Conservation (phyloP, 805 yeast genomes). For the Lachancea nothofagi region DNA sequence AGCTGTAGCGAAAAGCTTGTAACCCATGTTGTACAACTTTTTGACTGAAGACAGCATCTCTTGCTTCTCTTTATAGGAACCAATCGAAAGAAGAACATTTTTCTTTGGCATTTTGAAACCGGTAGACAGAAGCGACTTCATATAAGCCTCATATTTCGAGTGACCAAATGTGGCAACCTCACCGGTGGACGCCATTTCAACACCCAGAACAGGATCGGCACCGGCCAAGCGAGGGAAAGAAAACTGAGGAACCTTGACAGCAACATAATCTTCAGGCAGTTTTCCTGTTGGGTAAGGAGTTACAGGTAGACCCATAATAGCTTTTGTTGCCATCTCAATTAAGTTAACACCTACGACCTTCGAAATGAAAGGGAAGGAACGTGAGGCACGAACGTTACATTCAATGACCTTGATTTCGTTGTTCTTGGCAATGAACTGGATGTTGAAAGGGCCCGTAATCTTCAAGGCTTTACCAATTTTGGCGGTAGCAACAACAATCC, state of each 20-base stretch:
- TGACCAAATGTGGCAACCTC: constrained; percentile 97
- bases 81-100: constrained; percentile 88
- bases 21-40: constrained; percentile 78
- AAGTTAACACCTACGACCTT: constrained; percentile 95
- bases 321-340: constrained; percentile 96
- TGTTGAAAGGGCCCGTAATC: constrained; percentile 96
- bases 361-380: constrained; percentile 97
- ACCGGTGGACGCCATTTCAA: constrained; percentile 99
- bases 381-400: constrained; percentile 98
- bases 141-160: constrained; percentile 93
- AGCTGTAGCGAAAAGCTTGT: constrained; percentile 90
- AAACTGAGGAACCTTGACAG: constrained; percentile 95
- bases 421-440: constrained; percentile 93
- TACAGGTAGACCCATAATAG: constrained; percentile 82
- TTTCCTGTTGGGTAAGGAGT: constrained; percentile 86
- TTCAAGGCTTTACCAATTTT: constrained; percentile 92
- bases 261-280: constrained; percentile 90
- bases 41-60: constrained; percentile 86
- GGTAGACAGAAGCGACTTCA: constrained; percentile 89
- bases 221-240: constrained; percentile 96
- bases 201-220: constrained; percentile 97
- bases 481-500: constrained; percentile 93
- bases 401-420: constrained; percentile 96
- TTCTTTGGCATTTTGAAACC: constrained; percentile 94
- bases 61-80: constrained; percentile 93